Evolutionary conservation across 2,329 filamentous ascomycete species (phyloP).

Genomic region (Leptographium radiaticola): DNA sequence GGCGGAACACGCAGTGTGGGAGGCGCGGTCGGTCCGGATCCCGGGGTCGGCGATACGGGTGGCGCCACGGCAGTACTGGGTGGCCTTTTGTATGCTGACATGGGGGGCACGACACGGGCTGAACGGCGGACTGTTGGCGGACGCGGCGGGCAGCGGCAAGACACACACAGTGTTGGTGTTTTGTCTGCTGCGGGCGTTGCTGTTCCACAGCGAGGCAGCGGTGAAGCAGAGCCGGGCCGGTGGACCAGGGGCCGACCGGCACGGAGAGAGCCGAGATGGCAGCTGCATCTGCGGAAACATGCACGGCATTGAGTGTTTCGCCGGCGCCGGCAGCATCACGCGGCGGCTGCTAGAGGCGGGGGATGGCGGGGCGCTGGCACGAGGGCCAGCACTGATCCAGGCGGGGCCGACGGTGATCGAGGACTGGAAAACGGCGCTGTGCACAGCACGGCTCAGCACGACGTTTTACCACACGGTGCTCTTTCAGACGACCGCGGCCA

Average conservation of each 20-base stretch:
- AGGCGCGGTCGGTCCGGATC: slow-evolving; percentile 3
- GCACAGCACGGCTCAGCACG: background rate
- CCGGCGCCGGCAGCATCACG: background rate
- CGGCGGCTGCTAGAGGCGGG: background rate
- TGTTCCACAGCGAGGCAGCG: slow-evolving; percentile 3
- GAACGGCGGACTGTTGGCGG: slow-evolving; percentile 6
- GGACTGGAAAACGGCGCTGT: background rate
- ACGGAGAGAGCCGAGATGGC: background rate
- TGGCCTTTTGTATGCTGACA: slow-evolving; percentile 5
- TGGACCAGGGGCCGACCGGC: background rate
- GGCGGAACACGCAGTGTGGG: slow-evolving; percentile 1
- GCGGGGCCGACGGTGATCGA: background rate
- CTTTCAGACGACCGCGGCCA: background rate
- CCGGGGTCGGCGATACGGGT: slow-evolving; percentile 2
- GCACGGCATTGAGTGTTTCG: slow-evolving; percentile 6
- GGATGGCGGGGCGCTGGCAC: background rate
- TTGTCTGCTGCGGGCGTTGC: slow-evolving; percentile 2
- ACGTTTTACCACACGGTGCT: slow-evolving; percentile 2
- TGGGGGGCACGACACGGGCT: background rate
- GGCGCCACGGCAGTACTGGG: slow-evolving; percentile 4
- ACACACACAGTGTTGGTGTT: slow-evolving; percentile 2
- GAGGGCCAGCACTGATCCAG: slow-evolving; percentile 2
- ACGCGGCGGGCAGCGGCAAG: slow-evolving; percentile 7
- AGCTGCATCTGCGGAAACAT: slow-evolving; percentile 3
- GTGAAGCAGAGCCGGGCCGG: slow-evolving; percentile 1